A percentile compares a stretch with the other conserved stretches of the same genome.
phyloP scores from a whole-genome alignment of 148 eudicot genomes.

The Heliamphora exappendiculata region DNA sequence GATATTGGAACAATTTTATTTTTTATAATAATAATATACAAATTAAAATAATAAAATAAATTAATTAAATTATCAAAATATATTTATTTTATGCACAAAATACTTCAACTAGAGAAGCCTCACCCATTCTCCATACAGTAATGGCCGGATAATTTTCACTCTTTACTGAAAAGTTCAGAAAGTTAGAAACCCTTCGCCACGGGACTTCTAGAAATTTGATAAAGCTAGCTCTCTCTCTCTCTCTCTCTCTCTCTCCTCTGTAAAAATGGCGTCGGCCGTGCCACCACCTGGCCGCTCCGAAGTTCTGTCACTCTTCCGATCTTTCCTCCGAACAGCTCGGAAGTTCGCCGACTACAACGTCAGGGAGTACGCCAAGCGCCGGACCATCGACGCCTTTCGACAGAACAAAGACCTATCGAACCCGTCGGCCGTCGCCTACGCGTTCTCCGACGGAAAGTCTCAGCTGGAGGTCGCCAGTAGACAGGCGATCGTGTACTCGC shows the following conservation, averaged over 20 bases:
- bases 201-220: neutral
- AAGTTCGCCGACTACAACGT: slow-evolving; percentile 67
- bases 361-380: slow-evolving; percentile 59
- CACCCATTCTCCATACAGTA: too few relatives aligned
- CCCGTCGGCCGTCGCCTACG: slow-evolving; percentile 31
- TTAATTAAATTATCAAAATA: too few relatives aligned
- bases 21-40: too few relatives aligned
- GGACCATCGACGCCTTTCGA: slow-evolving; percentile 55
- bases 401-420: slow-evolving; percentile 46
- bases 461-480: slow-evolving; percentile 51
- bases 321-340: slow-evolving; percentile 52
- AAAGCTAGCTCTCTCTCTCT: neutral
- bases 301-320: slow-evolving; percentile 47
- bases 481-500: slow-evolving; percentile 54
- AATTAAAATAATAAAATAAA: too few relatives aligned
- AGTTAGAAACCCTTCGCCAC: neutral
- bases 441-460: slow-evolving; percentile 47
- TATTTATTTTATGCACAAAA: too few relatives aligned
- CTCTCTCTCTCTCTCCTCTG: neutral
- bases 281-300: slow-evolving; percentile 34
- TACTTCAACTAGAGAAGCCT: too few relatives aligned
- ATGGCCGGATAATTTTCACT: too few relatives aligned
- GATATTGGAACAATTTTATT: too few relatives aligned
- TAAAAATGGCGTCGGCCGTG: slow-evolving; percentile 25
- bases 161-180: too few relatives aligned